Base-by-base conservation (phyloP, 2,329 filamentous ascomycete genomes). In the Aspergillus viridinutans region DNA sequence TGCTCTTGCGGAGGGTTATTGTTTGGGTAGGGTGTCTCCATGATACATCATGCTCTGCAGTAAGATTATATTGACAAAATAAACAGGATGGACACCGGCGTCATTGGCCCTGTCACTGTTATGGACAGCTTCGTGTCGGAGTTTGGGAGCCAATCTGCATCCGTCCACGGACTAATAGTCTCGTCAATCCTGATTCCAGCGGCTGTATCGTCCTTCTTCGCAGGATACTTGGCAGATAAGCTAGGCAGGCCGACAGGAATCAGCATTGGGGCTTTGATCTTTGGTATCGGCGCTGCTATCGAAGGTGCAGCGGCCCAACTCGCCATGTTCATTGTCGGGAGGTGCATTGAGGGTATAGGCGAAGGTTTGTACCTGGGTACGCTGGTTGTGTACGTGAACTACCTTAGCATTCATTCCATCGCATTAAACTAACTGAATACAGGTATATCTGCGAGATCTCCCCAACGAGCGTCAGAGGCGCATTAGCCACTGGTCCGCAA, bases 101-200 rank as follows among this genome's bases (percentile, higher is more conserved):
- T 77, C 26, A 84, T 86, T 53, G 84, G 85, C 1, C 80, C 84
- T 3, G 78, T 86, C 0, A 86, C 84, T 0, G 77, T 79, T 2
- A 87, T 87, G 84, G 63, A 74, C 0, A 70, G 74, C 17, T 87
- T 84, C 66, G 72, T 72, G 9, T 55, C 70, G 2, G 75, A 76
- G 3, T 81, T 86, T 49, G 83, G 83, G 1, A 63, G 66, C 4
- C 73, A 83, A 38, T 81, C 81, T 0, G 73, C 83, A 1, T 78
- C 77, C 0, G 67, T 85, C 4, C 80, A 82, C 53, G 85, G 85
- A 0, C 74, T 86, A 17, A 80, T 82, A 1, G 83, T 88, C 3
- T 86, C 84, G 0, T 77, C 78, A 2, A 83, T 87, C 54, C 71
- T 87, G 50, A 75, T 87, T 29, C 81, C 84, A 0, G 84, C 82